Conservation (phyloP, 208 protist genomes). For the Leishmania turanica region DNA sequence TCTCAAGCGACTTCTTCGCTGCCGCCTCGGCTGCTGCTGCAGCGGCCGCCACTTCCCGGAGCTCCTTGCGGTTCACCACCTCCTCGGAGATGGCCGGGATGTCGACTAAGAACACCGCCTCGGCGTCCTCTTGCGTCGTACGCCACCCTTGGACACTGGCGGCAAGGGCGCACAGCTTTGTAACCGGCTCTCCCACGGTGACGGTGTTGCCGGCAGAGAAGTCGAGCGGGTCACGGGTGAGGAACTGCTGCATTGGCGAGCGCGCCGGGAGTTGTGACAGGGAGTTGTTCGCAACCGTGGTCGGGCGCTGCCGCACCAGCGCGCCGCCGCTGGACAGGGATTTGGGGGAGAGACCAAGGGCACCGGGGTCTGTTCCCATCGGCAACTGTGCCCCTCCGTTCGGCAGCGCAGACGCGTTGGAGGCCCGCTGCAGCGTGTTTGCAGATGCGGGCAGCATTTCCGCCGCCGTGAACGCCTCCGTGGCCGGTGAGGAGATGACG, state of each 20-base stretch:
- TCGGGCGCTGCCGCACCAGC: neutral
- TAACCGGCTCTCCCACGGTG: slow-evolving; percentile 51
- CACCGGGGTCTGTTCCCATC: neutral
- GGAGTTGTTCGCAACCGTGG: neutral
- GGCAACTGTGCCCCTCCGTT: neutral
- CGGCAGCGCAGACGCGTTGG: neutral
- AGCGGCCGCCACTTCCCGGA: slow-evolving; percentile 6
- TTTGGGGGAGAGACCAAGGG: neutral
- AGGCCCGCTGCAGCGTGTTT: neutral
- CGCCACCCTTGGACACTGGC: slow-evolving; percentile 84
- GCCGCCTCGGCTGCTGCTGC: neutral
- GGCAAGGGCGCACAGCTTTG: slow-evolving; percentile 45
- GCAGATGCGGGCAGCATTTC: neutral
- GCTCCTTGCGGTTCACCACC: slow-evolving; percentile 18
- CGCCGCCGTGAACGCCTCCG: neutral
- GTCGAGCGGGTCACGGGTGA: slow-evolving; percentile 28
- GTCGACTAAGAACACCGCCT: slow-evolving; percentile 66
- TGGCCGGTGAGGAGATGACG: neutral
- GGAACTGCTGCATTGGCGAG: slow-evolving; percentile 25
- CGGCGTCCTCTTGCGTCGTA: slow-evolving; percentile 78
- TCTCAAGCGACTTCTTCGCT: neutral
- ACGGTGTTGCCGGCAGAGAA: slow-evolving; percentile 24
- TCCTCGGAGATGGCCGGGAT: slow-evolving; percentile 46
- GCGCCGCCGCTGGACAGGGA: neutral
- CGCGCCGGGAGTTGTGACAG: neutral